Base-by-base conservation (phyloP, 1,284 basidiomycete species). In the Vanrija humicola region DNA sequence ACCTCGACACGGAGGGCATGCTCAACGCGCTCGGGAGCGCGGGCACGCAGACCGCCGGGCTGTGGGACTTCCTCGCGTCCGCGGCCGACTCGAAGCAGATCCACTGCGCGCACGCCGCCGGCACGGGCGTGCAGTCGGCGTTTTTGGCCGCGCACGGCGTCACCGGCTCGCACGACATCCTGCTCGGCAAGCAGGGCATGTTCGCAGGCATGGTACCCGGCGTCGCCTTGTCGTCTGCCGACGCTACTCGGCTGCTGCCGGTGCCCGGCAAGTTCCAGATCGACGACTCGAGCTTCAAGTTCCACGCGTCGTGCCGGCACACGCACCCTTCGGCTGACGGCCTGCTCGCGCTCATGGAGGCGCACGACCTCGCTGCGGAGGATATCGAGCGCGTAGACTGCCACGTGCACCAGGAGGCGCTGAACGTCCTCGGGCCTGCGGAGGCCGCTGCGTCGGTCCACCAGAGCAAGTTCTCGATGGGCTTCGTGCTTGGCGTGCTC, bases 301-400 rank as follows among this genome's bases (percentile, higher is more conserved):
- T 46, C 50, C 50, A 52, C 50, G 21, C 50, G 25, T 52, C 50
- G 43, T 52, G 50, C 38, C 44, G 50, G 25, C 50, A 52, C 50
- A 52, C 50, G 34, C 50, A 52, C 50, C 50, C 50, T n/a, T 21
- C n/a, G 6, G 50, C 50, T 10, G 50, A 52, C 44, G 50, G 44
- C 12, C 38, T 52, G 3, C 38, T 52, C 5, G 50, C 46, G 8
- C 46, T 52, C 38, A 16, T 52, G 34, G 42, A 25, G 12, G 44
- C 26, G 44, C 26, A 52, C 50, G 14, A 46, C 50, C 12, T 52
- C 3, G 1, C 43, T 0, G 34, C 50, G 2, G 50, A 26, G 6
- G 43, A 52, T 18, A 38, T 52, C 9, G 38, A 9, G 6, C 34
- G 50, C 50, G 50, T 52, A 21, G 50, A 52, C 34, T 52, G 50